These are phyloP conservation scores for Dothideomycetidae sp. DNA, from an alignment of 2,329 filamentous ascomycete genomes.

Conservation along the genomic window DNA sequence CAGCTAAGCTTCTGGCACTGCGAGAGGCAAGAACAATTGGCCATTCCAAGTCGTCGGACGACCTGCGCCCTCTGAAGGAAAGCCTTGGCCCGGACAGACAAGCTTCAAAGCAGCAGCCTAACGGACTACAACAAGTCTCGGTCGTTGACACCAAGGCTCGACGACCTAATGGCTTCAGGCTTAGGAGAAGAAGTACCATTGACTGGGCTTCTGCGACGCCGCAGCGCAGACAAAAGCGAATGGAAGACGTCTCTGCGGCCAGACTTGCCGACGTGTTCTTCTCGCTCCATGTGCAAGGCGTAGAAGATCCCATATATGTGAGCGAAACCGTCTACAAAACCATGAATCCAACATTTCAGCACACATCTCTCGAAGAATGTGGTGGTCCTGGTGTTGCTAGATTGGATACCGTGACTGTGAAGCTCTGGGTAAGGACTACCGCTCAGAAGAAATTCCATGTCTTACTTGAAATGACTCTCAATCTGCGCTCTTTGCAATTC, in stretches of 20 bases:
- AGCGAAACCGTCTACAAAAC: slow-evolving; percentile 67
- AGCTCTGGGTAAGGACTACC: slow-evolving; percentile 56
- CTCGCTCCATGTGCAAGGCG: slow-evolving; percentile 55
- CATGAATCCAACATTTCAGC: slow-evolving; percentile 83
- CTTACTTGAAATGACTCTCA: slow-evolving; percentile 57
- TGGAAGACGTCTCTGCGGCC: slow-evolving; percentile 57
- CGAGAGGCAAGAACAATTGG: slow-evolving; percentile 34
- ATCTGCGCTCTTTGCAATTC: slow-evolving; percentile 61
- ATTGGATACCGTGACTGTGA: slow-evolving; percentile 49
- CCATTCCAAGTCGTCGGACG: slow-evolving; percentile 46
- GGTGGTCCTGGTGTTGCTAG: slow-evolving; percentile 52
- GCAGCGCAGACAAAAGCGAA: slow-evolving; percentile 51
- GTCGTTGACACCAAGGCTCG: slow-evolving; percentile 13
- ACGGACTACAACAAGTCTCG: slow-evolving; percentile 7
- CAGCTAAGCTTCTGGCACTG: slow-evolving; percentile 48
- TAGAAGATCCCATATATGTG: slow-evolving; percentile 67
- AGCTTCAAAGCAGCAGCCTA: background rate
- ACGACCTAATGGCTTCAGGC: slow-evolving; percentile 25
- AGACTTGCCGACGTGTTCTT: slow-evolving; percentile 82
- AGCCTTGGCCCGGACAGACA: slow-evolving; percentile 6
- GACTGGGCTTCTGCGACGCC: slow-evolving; percentile 49
- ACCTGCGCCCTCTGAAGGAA: slow-evolving; percentile 29
- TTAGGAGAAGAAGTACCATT: slow-evolving; percentile 44
- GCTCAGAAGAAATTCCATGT: slow-evolving; percentile 43
- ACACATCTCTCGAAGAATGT: slow-evolving; percentile 59